These are phyloP conservation scores for Adansonia digitata DNA, from an alignment of 345 rosid species.

Conservation along the genomic window DNA sequence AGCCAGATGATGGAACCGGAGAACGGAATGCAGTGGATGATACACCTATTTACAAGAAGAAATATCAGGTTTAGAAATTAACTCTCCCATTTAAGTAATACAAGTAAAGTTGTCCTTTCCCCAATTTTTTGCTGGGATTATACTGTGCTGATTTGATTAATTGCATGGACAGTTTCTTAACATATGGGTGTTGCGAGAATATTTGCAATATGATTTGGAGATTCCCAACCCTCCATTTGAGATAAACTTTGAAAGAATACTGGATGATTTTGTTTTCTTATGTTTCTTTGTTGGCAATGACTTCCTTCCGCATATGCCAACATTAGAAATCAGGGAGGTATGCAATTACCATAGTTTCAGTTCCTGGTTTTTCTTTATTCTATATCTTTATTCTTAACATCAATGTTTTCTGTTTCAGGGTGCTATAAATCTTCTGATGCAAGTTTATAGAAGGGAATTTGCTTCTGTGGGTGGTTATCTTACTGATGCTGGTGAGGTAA, in stretches of 20 bases:
- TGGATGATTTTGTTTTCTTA: constrained; percentile 94
- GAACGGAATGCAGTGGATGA: constrained; percentile 52
- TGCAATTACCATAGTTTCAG: constrained; percentile 14
- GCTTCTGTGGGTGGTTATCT: constrained; percentile 93
- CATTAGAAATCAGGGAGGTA: constrained; percentile 97
- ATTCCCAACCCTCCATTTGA: constrained; percentile 77
- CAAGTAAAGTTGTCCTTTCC: background rate
- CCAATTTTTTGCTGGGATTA: background rate
- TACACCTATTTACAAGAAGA: constrained; percentile 86
- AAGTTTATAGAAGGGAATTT: constrained; percentile 82
- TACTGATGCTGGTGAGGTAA: constrained; percentile 98
- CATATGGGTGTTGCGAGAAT: constrained; percentile 92
- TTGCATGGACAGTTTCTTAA: constrained; percentile 67
- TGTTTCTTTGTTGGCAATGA: constrained; percentile 99
- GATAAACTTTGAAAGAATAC: constrained; percentile 78
- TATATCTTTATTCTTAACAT: constrained; percentile 12
- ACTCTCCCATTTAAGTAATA: background rate
- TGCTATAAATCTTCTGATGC: constrained; percentile 91
- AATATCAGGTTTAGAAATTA: constrained; percentile 73
- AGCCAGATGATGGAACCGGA: constrained; percentile 33
- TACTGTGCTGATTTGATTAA: constrained; percentile 2
- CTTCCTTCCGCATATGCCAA: constrained; percentile 99
- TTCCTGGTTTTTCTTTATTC: background rate
- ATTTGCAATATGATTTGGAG: constrained; percentile 81
- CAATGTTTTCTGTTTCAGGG: constrained; percentile 52